A percentile compares a stretch with the other conserved stretches of the same genome.
Evolutionary conservation across 2,329 filamentous ascomycete genomes (phyloP).

Genomic region (Aspergillus cejpii): DNA sequence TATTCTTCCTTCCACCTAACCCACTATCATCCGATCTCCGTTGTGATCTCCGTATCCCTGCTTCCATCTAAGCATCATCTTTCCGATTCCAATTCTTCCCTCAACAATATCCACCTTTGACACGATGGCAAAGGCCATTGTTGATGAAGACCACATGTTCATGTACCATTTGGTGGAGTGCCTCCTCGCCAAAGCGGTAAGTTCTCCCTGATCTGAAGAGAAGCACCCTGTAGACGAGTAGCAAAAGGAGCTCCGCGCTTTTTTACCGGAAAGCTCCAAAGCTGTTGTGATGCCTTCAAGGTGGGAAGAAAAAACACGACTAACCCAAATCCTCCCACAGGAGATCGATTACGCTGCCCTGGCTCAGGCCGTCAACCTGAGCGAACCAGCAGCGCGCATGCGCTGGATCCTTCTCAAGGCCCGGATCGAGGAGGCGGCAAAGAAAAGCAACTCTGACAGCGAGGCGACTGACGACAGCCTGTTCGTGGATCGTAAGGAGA

Average conservation of each 20-base stretch:
- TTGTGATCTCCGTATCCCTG: neutral
- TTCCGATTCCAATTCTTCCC: neutral
- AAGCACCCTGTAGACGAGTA: neutral
- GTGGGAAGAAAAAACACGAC: neutral
- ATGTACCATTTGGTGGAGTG: neutral
- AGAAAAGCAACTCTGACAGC: constrained; percentile 6
- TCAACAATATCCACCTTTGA: neutral
- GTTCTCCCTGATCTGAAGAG: neutral
- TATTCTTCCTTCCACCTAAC: too few species aligned
- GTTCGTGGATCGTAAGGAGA: too few species aligned
- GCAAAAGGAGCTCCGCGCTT: neutral
- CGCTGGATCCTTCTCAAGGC: constrained; percentile 13
- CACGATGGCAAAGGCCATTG: neutral
- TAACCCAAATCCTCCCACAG: neutral
- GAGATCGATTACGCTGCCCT: constrained; percentile 37
- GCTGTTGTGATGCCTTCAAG: too few species aligned
- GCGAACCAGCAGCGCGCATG: constrained; percentile 12
- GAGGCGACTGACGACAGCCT: constrained; percentile 6
- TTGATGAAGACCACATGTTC: neutral
- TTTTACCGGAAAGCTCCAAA: too few species aligned
- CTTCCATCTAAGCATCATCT: neutral
- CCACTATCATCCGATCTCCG: neutral
- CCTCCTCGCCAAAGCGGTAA: neutral
- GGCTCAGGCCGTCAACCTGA: constrained; percentile 11
- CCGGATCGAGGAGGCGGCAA: neutral